A percentile compares a stretch with the other conserved stretches of the same genome.
phyloP scores from a whole-genome alignment of 2,329 filamentous ascomycete species.

The Phoma sp. region DNA sequence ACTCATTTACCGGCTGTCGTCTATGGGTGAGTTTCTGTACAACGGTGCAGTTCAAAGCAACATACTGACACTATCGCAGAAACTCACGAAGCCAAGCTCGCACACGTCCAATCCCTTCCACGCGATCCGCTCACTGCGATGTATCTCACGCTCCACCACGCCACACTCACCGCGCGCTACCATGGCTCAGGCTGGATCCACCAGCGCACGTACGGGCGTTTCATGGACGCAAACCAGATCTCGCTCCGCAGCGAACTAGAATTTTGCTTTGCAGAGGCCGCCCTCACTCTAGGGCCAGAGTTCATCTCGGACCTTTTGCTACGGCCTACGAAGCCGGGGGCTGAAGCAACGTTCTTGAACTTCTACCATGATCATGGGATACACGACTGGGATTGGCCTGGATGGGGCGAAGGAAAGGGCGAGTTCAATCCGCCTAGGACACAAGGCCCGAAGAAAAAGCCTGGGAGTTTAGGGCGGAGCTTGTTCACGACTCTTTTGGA shows the following conservation, averaged over 20 bases:
- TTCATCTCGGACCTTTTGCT: conserved; percentile 36
- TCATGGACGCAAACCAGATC: conserved; percentile 38
- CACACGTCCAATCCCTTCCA: conserved; percentile 30
- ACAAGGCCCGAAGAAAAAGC: conserved; percentile 32
- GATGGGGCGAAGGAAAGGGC: conserved; percentile 22
- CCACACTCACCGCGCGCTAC: conserved; percentile 39
- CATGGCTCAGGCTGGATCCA: conserved; percentile 42
- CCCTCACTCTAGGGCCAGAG: conserved; percentile 29
- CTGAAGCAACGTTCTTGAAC: conserved; percentile 31
- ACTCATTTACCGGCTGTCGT: conserved; percentile 31
- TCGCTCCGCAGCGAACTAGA: conserved; percentile 39
- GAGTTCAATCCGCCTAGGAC: conserved; percentile 36
- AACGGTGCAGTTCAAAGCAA: not conserved
- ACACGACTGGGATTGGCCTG: conserved; percentile 35
- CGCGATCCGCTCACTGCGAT: conserved; percentile 35
- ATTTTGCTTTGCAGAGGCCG: conserved; percentile 38
- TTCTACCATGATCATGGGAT: conserved; percentile 37
- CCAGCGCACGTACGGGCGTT: conserved; percentile 35
- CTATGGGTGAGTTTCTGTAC: conserved; percentile 22
- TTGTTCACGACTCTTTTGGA: conserved; percentile 37
- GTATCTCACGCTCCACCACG: conserved; percentile 36
- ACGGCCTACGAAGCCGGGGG: conserved; percentile 12
- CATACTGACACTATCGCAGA: conserved; percentile 20
- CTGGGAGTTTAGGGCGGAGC: conserved; percentile 15
- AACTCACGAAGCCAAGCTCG: conserved; percentile 18